Evolutionary conservation across 2,329 filamentous ascomycete genomes (phyloP).

Genomic region (Exophiala sideris): DNA sequence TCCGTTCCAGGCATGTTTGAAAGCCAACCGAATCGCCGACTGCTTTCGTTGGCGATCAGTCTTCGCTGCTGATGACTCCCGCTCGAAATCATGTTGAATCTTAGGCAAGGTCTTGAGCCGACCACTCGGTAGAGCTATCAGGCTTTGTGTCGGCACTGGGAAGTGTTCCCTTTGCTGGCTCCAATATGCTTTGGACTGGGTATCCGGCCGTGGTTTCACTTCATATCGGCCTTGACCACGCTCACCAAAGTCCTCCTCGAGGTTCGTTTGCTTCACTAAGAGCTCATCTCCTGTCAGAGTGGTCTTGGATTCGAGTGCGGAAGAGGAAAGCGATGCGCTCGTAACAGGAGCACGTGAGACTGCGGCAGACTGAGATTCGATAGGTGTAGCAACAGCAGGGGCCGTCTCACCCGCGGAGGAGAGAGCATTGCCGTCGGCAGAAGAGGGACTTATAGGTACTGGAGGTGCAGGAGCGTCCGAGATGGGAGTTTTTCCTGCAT

Average conservation of each 20-base stretch:
- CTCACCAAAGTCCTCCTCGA: constrained; percentile 30
- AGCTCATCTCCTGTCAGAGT: constrained; percentile 24
- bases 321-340: not conserved
- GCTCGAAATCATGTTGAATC: constrained; percentile 71
- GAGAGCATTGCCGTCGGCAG: no score
- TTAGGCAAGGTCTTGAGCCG: constrained; percentile 66
- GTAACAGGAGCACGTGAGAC: constrained; percentile 1
- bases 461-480: constrained; percentile 4
- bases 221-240: constrained; percentile 36
- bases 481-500: constrained; percentile 1
- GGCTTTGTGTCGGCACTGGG: constrained; percentile 66
- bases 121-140: constrained; percentile 73
- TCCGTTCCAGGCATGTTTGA: constrained; percentile 74
- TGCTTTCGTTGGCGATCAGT: constrained; percentile 63
- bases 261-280: constrained; percentile 14
- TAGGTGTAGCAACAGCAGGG: constrained; percentile 3
- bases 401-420: not conserved
- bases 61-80: constrained; percentile 60
- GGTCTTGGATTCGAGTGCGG: constrained; percentile 1
- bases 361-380: not conserved
- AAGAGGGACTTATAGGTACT: not conserved
- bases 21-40: constrained; percentile 66
- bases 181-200: constrained; percentile 55
- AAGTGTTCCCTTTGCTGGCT: constrained; percentile 70
- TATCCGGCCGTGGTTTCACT: constrained; percentile 24